Conservation (phyloP, 306 rosid species). For the Casuarina cunninghamiana region DNA sequence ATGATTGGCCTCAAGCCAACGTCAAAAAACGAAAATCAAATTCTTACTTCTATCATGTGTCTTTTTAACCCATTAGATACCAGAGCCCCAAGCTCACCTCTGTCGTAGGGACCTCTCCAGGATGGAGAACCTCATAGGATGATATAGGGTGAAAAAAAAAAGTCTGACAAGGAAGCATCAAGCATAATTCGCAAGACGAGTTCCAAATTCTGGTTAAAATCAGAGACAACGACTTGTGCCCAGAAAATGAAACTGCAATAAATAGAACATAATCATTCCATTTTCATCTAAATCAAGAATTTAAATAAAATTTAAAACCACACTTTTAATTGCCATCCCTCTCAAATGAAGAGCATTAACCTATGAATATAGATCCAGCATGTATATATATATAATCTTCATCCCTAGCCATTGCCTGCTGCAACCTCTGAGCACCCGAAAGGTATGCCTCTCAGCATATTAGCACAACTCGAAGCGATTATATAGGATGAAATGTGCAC, state of each 20-base stretch:
- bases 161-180: no score
- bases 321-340: slow-evolving; percentile 41
- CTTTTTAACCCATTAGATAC: no score
- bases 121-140: no score
- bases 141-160: no score
- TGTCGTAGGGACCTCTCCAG: no score
- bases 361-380: slow-evolving; percentile 29
- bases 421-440: slow-evolving; percentile 48
- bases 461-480: background rate
- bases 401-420: slow-evolving; percentile 41
- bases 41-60: no score
- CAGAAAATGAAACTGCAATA: background rate
- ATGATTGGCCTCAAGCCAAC: no score
- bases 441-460: background rate
- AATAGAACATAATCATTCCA: slow-evolving; percentile 3
- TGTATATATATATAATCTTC: slow-evolving; percentile 47
- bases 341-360: slow-evolving; percentile 42
- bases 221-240: background rate
- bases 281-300: slow-evolving; percentile 27
- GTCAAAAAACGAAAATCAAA: no score
- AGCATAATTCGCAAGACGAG: no score
- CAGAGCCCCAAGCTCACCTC: no score
- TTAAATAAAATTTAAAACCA: slow-evolving; percentile 40
- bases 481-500: slow-evolving; percentile 29
- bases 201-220: background rate